phyloP scores from a whole-genome alignment of 23 red algal genomes.

The Gracilaria gracilis region DNA sequence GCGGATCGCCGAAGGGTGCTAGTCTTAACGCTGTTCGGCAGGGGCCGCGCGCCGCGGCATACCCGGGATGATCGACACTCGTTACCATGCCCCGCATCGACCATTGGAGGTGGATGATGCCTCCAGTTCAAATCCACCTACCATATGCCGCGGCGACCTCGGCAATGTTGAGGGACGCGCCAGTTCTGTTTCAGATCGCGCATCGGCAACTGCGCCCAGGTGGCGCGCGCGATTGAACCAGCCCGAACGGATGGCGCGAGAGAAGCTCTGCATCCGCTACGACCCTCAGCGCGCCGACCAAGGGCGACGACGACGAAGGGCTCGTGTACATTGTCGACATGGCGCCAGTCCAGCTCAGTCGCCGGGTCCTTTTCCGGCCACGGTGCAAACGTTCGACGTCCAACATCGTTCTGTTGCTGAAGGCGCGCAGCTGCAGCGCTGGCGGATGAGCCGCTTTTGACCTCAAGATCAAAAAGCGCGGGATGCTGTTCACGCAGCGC shows the following conservation, averaged over 20 bases:
- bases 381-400: slow-evolving; percentile 92
- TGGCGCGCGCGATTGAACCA: slow-evolving; percentile 93
- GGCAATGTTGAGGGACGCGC: slow-evolving; percentile 94
- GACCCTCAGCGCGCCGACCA: slow-evolving; percentile 99
- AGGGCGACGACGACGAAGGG: slow-evolving; percentile 91
- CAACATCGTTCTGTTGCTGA: slow-evolving; percentile 91
- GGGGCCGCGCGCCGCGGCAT: too few species aligned
- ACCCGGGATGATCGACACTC: too few species aligned
- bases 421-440: too few species aligned
- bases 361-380: slow-evolving; percentile 79
- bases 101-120: too few species aligned
- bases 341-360: too few species aligned
- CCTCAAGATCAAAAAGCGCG: slow-evolving; percentile 88
- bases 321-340: slow-evolving; percentile 98
- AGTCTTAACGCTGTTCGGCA: too few species aligned
- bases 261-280: slow-evolving; percentile 98
- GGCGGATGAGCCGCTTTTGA: too few species aligned
- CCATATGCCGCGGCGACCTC: slow-evolving; percentile 94
- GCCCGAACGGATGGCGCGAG: too few species aligned
- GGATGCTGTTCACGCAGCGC: slow-evolving; percentile 85
- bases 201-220: slow-evolving; percentile 93
- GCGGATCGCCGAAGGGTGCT: too few species aligned
- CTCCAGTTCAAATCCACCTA: slow-evolving; percentile 95
- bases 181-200: slow-evolving; percentile 96
- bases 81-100: not conserved